Percentiles rank a stretch among this genome's conserved stretches.
Evolutionary conservation across 257 asterid genomes (phyloP).

Genomic region (Pogostemon cablin): DNA sequence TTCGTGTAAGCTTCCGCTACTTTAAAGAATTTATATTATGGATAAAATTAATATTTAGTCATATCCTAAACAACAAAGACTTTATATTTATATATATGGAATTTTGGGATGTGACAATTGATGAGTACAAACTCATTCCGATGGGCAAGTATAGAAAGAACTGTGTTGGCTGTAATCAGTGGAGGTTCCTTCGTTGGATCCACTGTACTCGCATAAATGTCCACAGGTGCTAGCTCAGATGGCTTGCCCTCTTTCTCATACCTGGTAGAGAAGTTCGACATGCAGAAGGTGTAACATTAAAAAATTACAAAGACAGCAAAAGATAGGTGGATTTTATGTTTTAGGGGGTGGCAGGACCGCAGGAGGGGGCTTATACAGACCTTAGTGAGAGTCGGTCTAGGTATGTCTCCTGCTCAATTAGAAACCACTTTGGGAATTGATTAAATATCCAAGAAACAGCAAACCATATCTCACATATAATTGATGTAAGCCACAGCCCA

Average conservation of each 20-base stretch:
- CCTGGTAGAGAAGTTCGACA: slow-evolving; percentile 47
- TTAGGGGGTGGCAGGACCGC: neutral
- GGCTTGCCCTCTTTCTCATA: slow-evolving; percentile 96
- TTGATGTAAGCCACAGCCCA: slow-evolving; percentile 91
- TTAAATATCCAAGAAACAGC: slow-evolving; percentile 94
- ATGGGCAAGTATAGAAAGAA: slow-evolving; percentile 95
- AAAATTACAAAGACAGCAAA: neutral
- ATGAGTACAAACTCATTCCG: no score
- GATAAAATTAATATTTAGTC: no score
- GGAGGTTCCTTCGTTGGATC: slow-evolving; percentile 98
- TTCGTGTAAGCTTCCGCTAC: no score
- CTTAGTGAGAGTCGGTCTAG: slow-evolving; percentile 85
- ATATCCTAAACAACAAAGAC: no score
- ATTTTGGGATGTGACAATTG: no score
- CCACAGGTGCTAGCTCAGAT: slow-evolving; percentile 82
- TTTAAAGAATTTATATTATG: no score
- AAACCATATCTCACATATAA: slow-evolving; percentile 95
- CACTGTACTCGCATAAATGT: slow-evolving; percentile 92
- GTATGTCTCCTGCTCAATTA: slow-evolving; percentile 88
- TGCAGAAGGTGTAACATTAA: slow-evolving; percentile 24
- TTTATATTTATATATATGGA: no score
- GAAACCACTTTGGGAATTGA: slow-evolving; percentile 94
- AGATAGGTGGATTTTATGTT: neutral
- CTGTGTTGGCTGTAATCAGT: slow-evolving; percentile 94
- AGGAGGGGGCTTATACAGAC: slow-evolving; percentile 34